A percentile compares a stretch with the other conserved stretches of the same genome.
phyloP scores from a whole-genome alignment of 1,139 yeast species.

The Debaryomycetaceae sp. region DNA sequence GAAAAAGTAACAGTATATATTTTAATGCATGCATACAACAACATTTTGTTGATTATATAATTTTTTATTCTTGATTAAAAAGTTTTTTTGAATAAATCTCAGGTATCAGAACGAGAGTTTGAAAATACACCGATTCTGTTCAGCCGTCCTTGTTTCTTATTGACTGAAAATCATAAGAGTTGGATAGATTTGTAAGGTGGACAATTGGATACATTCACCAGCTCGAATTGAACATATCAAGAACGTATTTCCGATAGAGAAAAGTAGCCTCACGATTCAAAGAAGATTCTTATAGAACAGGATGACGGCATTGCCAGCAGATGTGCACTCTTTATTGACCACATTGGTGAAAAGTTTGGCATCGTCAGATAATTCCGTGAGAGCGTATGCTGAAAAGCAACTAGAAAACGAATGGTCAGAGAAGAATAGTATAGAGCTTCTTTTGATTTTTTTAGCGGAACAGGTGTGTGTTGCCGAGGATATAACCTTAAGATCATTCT shows the following conservation, averaged over 20 bases:
- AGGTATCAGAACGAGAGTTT: not conserved
- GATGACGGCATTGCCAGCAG: conserved; percentile 64
- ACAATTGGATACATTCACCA: not conserved
- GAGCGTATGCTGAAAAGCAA: conserved; percentile 74
- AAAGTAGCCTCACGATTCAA: not conserved
- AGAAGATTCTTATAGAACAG: not conserved
- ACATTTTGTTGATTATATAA: not conserved
- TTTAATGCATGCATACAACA: not conserved
- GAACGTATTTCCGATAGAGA: not conserved
- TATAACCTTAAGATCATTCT: conserved; percentile 57
- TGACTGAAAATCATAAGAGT: not conserved
- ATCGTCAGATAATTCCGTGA: conserved; percentile 70
- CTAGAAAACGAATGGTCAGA: conserved; percentile 76
- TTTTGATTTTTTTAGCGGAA: conserved; percentile 78
- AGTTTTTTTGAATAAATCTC: not conserved
- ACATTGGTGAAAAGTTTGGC: conserved; percentile 66
- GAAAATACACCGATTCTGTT: not conserved
- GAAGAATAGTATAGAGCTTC: conserved; percentile 58
- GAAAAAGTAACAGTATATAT: conserved; percentile 47
- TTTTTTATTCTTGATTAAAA: not conserved
- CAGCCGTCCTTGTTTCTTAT: not conserved
- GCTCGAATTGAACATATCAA: not conserved
- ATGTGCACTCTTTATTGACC: conserved; percentile 52
- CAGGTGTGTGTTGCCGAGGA: conserved; percentile 63
- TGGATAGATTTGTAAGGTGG: not conserved